phyloP scores from a whole-genome alignment of 2,329 filamentous ascomycete species.

The Thelonectria olida region DNA sequence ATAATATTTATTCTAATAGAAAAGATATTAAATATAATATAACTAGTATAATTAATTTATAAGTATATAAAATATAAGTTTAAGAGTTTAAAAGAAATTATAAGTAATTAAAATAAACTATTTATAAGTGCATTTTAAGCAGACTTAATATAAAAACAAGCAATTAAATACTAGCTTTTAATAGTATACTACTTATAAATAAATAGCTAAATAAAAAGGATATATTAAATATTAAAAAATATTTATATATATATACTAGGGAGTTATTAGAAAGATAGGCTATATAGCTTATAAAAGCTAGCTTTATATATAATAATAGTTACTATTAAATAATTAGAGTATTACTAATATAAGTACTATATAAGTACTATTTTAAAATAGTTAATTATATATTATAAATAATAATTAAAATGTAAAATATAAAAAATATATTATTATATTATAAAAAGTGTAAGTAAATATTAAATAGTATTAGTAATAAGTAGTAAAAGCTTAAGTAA shows the following conservation, averaged over 20 bases:
- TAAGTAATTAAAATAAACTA: constrained; percentile 4
- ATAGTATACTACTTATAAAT: constrained; percentile 3
- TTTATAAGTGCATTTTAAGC: constrained; percentile 6
- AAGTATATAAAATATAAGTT: neutral
- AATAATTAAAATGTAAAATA: too few species aligned
- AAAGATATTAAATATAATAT: neutral
- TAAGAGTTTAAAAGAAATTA: neutral
- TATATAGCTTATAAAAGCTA: too few species aligned
- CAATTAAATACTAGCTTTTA: neutral
- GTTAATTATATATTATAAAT: too few species aligned
- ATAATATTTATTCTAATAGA: neutral
- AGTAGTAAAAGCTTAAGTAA: too few species aligned
- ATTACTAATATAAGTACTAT: too few species aligned
- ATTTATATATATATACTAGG: too few species aligned
- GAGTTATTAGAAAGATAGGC: too few species aligned
- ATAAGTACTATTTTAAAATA: neutral
- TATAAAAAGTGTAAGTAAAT: too few species aligned
- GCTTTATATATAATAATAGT: too few species aligned
- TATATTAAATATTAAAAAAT: neutral
- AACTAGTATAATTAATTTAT: neutral
- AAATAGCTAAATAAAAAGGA: neutral
- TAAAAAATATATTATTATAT: too few species aligned
- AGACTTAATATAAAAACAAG: neutral
- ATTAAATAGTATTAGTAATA: too few species aligned
- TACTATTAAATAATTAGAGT: too few species aligned